Evolutionary conservation across 176 grass and related monocot genomes (phyloP).

Genomic region (Avena sativa): DNA sequence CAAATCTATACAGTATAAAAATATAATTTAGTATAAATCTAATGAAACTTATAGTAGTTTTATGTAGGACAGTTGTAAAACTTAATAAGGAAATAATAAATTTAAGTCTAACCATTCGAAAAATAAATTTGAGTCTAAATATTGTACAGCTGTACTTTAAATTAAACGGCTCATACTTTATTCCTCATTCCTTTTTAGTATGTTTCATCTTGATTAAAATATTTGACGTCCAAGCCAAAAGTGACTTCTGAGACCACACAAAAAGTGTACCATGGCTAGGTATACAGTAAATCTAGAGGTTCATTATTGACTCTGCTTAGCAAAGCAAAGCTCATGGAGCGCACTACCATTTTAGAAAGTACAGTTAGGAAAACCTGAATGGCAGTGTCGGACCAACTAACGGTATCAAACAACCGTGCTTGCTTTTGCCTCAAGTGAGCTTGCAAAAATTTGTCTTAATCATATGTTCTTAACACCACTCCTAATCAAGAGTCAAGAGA

Average conservation of each 20-base stretch:
- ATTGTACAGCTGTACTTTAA: neutral
- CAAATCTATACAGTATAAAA: no score
- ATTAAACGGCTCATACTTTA: neutral
- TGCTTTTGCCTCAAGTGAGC: constrained; percentile 38
- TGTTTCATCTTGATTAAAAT: neutral
- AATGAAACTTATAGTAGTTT: no score
- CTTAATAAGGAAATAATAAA: neutral
- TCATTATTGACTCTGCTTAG: neutral
- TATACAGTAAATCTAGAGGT: constrained; percentile 1
- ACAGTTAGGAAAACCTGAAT: constrained; percentile 5
- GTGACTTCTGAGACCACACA: neutral
- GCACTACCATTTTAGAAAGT: constrained; percentile 20
- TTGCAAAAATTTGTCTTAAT: neutral
- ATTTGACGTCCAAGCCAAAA: neutral
- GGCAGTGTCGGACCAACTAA: constrained; percentile 16
- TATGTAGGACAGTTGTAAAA: no score
- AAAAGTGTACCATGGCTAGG: neutral
- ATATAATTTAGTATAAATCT: no score
- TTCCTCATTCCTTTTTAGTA: neutral
- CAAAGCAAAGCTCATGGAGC: constrained; percentile 13
- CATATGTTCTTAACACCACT: neutral
- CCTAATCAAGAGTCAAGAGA: neutral
- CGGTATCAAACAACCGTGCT: constrained; percentile 19
- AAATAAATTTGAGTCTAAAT: neutral
- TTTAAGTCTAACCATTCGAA: neutral